Evolutionary conservation across 2,329 filamentous ascomycete species (phyloP).

Genomic region (Penicillium palitans): DNA sequence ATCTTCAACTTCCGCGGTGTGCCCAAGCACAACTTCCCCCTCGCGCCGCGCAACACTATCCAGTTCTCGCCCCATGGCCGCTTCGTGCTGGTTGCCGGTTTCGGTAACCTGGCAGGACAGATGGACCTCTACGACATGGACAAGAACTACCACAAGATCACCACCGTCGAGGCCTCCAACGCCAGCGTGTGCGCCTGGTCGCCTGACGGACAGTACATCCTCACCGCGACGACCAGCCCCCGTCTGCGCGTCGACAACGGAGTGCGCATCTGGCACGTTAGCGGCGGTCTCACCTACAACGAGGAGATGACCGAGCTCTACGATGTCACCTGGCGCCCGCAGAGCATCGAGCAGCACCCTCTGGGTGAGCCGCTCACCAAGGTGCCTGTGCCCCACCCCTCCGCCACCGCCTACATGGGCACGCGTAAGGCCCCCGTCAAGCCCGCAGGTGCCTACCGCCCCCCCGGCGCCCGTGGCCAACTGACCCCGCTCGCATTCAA

Average conservation of each 20-base stretch:
- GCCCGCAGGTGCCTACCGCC: conserved; percentile 93
- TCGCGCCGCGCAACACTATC: conserved; percentile 91
- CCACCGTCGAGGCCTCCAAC: conserved; percentile 92
- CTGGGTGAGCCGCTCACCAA: conserved; percentile 70
- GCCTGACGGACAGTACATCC: conserved; percentile 89
- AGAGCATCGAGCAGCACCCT: conserved; percentile 61
- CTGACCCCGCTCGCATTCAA: conserved; percentile 92
- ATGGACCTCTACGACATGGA: conserved; percentile 97
- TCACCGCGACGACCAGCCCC: conserved; percentile 97
- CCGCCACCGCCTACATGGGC: conserved; percentile 76
- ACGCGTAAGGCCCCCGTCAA: conserved; percentile 94
- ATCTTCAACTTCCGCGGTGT: conserved; percentile 92
- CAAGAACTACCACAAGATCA: conserved; percentile 89
- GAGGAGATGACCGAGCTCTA: conserved; percentile 95
- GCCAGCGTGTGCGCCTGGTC: conserved; percentile 97
- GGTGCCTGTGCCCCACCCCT: conserved; percentile 76
- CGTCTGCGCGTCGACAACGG: conserved; percentile 95
- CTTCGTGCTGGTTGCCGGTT: conserved; percentile 91
- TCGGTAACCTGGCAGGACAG: conserved; percentile 94
- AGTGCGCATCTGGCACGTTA: conserved; percentile 90
- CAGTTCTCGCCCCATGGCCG: conserved; percentile 90
- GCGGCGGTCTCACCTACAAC: conserved; percentile 87
- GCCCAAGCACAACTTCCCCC: conserved; percentile 78
- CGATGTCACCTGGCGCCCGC: conserved; percentile 83
- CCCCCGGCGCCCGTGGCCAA: conserved; percentile 86